A percentile compares a stretch with the other conserved stretches of the same genome.
Conservation (phyloP, 164 flowering plant species). For the Cinnamomum chago region DNA sequence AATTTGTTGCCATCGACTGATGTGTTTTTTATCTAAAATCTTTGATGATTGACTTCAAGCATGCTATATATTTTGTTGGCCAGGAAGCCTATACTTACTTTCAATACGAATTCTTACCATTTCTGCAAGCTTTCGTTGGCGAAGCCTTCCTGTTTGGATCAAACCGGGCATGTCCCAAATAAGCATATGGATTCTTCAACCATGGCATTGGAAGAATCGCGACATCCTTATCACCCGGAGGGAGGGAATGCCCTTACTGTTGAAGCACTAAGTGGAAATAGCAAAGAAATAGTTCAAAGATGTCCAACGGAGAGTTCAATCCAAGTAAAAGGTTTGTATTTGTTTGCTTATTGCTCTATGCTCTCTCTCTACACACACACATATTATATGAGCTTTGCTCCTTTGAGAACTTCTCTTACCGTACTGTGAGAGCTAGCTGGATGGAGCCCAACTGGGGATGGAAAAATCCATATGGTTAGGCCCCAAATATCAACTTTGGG, state of each 20-base stretch:
- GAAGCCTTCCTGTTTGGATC: slow-evolving; percentile 30
- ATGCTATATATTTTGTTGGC: slow-evolving; percentile 5
- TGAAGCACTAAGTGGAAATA: slow-evolving; percentile 14
- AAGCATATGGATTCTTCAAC: slow-evolving; percentile 6
- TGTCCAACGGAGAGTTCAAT: slow-evolving; percentile 12
- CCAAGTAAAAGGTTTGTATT: slow-evolving; percentile 31
- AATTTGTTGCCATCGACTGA: background rate
- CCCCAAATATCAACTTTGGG: too few species aligned
- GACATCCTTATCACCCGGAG: slow-evolving; percentile 17
- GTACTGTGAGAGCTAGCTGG: too few species aligned
- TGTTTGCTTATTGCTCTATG: background rate
- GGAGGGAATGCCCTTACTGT: slow-evolving; percentile 13
- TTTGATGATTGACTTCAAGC: background rate
- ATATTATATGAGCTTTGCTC: too few species aligned
- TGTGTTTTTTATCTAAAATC: background rate
- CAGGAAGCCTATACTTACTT: slow-evolving; percentile 58
- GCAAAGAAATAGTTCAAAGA: slow-evolving; percentile 17
- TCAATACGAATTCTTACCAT: slow-evolving; percentile 76
- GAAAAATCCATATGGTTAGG: too few species aligned
- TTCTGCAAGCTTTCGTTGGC: slow-evolving; percentile 88
- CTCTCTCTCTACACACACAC: background rate
- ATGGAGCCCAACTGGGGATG: too few species aligned
- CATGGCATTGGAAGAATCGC: slow-evolving; percentile 5
- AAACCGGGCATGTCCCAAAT: slow-evolving; percentile 15
- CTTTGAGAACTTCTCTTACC: too few species aligned